Conservation (phyloP, 176 grass and related monocot species). For the Themeda triandra region DNA sequence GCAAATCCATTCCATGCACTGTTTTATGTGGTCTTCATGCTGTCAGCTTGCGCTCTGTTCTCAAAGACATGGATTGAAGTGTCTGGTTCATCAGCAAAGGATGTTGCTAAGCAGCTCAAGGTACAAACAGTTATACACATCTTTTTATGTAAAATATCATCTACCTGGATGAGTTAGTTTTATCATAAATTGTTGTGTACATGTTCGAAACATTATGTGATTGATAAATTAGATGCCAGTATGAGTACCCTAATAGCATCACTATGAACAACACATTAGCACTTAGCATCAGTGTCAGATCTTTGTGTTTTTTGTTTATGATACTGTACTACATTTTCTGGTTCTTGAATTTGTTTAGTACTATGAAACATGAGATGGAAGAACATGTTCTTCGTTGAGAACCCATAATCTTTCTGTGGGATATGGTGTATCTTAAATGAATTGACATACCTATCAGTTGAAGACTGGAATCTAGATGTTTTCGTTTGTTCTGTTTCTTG, state of each 20-base stretch:
- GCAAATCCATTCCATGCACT: slow-evolving; percentile 94
- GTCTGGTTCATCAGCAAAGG: slow-evolving; percentile 86
- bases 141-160: not conserved
- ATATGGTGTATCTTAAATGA: not conserved
- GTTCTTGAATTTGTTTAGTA: not conserved
- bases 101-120: slow-evolving; percentile 95
- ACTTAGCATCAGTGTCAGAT: not conserved
- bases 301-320: not conserved
- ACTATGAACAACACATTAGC: not conserved
- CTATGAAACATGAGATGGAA: not conserved
- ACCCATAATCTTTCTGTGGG: not conserved
- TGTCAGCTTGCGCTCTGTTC: slow-evolving; percentile 81
- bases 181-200: not conserved
- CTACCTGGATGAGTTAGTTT: not conserved
- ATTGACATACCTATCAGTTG: not conserved
- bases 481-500: too few species aligned
- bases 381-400: not conserved
- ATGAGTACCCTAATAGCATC: not conserved
- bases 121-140: slow-evolving; percentile 32
- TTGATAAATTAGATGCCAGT: not conserved
- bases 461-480: too few species aligned
- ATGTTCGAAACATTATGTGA: not conserved
- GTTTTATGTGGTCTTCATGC: slow-evolving; percentile 87
- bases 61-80: slow-evolving; percentile 98
- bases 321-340: not conserved